Evolutionary conservation across 805 yeast genomes (phyloP), one percentile per base, ranked within the genome.

Genomic region (Cyberlindnera mississippiensis): DNA sequence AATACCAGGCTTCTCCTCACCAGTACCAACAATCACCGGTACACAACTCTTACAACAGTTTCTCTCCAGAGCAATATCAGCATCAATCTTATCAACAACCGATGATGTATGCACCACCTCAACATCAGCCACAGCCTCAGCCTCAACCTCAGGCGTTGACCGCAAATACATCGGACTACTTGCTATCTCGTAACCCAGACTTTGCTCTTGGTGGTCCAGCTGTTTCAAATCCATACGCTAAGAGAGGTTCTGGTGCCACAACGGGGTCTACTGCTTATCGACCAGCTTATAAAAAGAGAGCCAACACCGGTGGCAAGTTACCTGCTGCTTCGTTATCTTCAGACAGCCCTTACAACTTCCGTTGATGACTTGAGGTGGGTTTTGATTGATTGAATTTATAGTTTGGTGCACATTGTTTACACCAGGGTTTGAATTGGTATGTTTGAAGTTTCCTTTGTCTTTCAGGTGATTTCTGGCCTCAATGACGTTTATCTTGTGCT

Each of bases 101-200:
- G 46, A 52, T 13, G 22, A 34, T 22, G 11, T 38, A 28, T 20
- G 15, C 15, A 2, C 30, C 24, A 4, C 26, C 16, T 16, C 48
- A 28, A 36, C 45, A 34, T 34, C 32, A 15, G 9, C 39, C 13
- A 13, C 20, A 14, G n/a, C 40, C 40, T 17, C 20, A 14, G n/a
- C 40, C 40, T 17, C 37, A 18, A 17, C 37, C 34, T 15, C 45
- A 32, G 33, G 37, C 26, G 14, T 44, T 45, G 2, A 24, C 24
- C 6, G 42, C 33, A 31, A 52, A 60, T 34, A 54, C 69, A 12
- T 59, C 76, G 1, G 78, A 72, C 38, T 52, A 66, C 37, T 52
- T 74, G 44, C 56, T 76, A 40, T 64, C 68, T 31, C 66, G 67
- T 39, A 76, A 73, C 49, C 80, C 80, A 19, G 78, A 75, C 49